Base-by-base conservation (phyloP, 495 filamentous ascomycete species). In the Penicillium mononematosum region DNA sequence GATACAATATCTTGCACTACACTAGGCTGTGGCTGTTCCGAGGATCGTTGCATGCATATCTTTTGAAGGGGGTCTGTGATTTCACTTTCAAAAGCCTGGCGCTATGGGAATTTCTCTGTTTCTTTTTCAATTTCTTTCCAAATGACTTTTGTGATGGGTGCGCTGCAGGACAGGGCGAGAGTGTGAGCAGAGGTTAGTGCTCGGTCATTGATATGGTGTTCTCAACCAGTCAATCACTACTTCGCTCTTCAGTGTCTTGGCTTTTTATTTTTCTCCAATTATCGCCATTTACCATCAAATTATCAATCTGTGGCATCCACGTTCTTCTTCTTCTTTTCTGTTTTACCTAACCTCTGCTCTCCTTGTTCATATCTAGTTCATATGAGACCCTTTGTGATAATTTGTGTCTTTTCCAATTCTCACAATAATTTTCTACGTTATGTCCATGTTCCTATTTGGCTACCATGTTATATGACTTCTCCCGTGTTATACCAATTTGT, bases 1-100 rank as follows among this genome's bases (percentile, higher is more conserved):
- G 31, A n/a, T 17, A 34, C 36, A 50, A 8, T 39, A 36, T n/a
- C 24, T 42, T 42, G 24, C 25, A 42, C 50, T 41, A 24, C 16
- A 20, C 9, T 12, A 9, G 5, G 36, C 24, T n/a, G 45, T 34
- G 45, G 45, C n/a, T 29, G 29, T 48, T 12, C n/a, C n/a, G 24
- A 36, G 19, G 27, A 44, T 53, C 22, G 39, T 46, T 55, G 53
- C 53, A 55, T 55, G 53, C 53, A 55, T 55, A 45, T 55, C 53
- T 55, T 55, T 55, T 47, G 53, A 55, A 53, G 50, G 42, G 44
- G 53, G 53, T 55, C 43, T 50, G 45, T 49, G 59, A 60, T 60
- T 54, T 65, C 58, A 48, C 42, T 61, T 60, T 71, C 58, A 74
- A 77, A 75, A 75, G 71, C 70, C 69, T 68, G 75, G 73, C 70